A percentile compares a stretch with the other conserved stretches of the same genome.
Evolutionary conservation across 2,329 filamentous ascomycete genomes (phyloP).

Genomic region (Colletotrichum orbiculare): DNA sequence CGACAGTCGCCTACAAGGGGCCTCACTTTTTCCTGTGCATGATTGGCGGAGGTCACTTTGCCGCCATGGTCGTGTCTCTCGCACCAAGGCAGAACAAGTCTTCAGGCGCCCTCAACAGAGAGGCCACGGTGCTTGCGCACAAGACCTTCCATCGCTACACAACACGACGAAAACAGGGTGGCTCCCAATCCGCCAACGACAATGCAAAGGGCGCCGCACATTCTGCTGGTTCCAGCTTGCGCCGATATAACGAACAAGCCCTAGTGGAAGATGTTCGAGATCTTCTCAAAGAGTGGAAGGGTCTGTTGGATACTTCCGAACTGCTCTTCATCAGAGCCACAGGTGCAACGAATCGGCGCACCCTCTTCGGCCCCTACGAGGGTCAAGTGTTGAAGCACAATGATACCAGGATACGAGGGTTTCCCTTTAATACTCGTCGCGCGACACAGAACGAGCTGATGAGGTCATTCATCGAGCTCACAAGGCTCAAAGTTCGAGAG

Average conservation of each 20-base stretch:
- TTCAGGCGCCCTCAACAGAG: slow-evolving; percentile 79
- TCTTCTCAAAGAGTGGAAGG: slow-evolving; percentile 86
- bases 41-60: slow-evolving; percentile 98
- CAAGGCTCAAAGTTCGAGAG: slow-evolving; percentile 84
- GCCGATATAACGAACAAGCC: slow-evolving; percentile 94
- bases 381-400: slow-evolving; percentile 83
- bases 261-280: slow-evolving; percentile 88
- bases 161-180: slow-evolving; percentile 94
- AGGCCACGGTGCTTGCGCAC: slow-evolving; percentile 89
- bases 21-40: slow-evolving; percentile 97
- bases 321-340: slow-evolving; percentile 91
- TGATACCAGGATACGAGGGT: slow-evolving; percentile 83
- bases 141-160: slow-evolving; percentile 99
- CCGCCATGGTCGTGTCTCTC: slow-evolving; percentile 93
- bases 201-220: slow-evolving; percentile 93
- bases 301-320: slow-evolving; percentile 84
- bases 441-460: slow-evolving; percentile 96
- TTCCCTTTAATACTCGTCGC: slow-evolving; percentile 91
- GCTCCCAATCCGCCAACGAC: slow-evolving; percentile 93
- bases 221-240: slow-evolving; percentile 88
- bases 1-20: slow-evolving; percentile 69
- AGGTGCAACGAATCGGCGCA: slow-evolving; percentile 85
- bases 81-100: slow-evolving; percentile 82
- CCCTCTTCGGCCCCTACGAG: slow-evolving; percentile 91
- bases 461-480: slow-evolving; percentile 93